Evolutionary conservation across 1,139 yeast species (phyloP), one percentile per base, ranked within the genome.

Genomic region (Kurtzmaniella natalensis): DNA sequence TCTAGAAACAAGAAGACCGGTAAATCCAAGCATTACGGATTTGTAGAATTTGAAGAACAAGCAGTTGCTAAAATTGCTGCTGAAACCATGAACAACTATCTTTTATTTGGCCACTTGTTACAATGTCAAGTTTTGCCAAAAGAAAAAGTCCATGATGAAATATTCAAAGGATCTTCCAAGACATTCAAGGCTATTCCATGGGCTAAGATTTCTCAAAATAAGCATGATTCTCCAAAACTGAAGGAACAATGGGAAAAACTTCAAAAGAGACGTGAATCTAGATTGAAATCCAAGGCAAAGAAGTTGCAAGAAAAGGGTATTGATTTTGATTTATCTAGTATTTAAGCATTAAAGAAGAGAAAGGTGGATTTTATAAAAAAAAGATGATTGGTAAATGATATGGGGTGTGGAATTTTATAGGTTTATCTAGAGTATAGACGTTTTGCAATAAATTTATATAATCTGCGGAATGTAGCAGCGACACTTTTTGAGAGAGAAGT

Each of bases 11-110:
- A 84, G 57, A 84, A 81, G 57, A 81, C 95, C 3, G 98, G 98
- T 31, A 78, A 81, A 41, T 81, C 96, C 15, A 89, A 88, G 64
- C 97, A 89, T 60, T 94, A 81, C 58, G 98, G 89, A 9, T 92
- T 86, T 57, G 66, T 92, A 36, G 96, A 89, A 61, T 92, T 92
- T 51, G 76, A 72, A 33, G 72, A 78, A 39, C 55, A 61, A 25
- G 85, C 79, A 32, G 94, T 85, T 39, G 97, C 97, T 33, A 73
- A 78, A 46, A 71, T 88, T 40, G 98, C 96, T 2, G 84, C 84
- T 42, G 97, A 92, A 48, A 80, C 97, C 34, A 92, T 92, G 98
- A 81, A 92, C 63, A 92, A 92, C 61, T 92, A 92, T 53, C 72
- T 92, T 45, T 61, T 92, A 37, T 81, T 85, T 62, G 95, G 95